A percentile compares a stretch with the other conserved stretches of the same genome.
Conservation (phyloP, 202 grass and related monocot genomes). For the Brachypodium distachyon region DNA sequence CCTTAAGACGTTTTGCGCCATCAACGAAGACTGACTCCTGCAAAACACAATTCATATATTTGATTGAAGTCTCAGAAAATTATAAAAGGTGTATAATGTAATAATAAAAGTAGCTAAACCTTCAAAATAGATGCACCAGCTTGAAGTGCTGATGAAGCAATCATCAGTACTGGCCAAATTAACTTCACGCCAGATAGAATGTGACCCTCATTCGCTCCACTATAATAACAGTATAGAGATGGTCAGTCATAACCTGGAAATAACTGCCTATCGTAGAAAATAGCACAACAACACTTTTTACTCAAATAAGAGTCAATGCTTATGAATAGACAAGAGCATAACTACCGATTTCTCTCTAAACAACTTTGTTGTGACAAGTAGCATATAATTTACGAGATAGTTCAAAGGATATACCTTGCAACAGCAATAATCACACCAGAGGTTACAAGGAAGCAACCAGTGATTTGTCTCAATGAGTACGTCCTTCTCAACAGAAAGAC, state of each 20-base stretch:
- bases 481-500: constrained; percentile 59
- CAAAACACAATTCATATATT: not conserved
- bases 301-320: not conserved
- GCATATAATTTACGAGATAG: not conserved
- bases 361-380: not conserved
- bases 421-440: constrained; percentile 78
- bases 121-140: constrained; percentile 86
- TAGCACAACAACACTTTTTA: not conserved
- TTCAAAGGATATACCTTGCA: constrained; percentile 46
- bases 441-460: constrained; percentile 71
- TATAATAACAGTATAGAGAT: constrained; percentile 22
- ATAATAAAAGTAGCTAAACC: constrained; percentile 26
- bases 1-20: constrained; percentile 73
- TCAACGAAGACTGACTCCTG: constrained; percentile 91
- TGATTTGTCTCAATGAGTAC: constrained; percentile 56
- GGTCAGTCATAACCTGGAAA: not conserved
- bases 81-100: not conserved
- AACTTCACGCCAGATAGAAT: constrained; percentile 59
- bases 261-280: not conserved
- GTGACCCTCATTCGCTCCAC: constrained; percentile 42
- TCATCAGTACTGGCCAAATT: constrained; percentile 70
- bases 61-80: not conserved
- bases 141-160: constrained; percentile 81
- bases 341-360: not conserved
- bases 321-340: not conserved